A percentile compares a stretch with the other conserved stretches of the same genome.
Conservation (phyloP, 441 rosid genomes). For the Bruguiera hainesii region DNA sequence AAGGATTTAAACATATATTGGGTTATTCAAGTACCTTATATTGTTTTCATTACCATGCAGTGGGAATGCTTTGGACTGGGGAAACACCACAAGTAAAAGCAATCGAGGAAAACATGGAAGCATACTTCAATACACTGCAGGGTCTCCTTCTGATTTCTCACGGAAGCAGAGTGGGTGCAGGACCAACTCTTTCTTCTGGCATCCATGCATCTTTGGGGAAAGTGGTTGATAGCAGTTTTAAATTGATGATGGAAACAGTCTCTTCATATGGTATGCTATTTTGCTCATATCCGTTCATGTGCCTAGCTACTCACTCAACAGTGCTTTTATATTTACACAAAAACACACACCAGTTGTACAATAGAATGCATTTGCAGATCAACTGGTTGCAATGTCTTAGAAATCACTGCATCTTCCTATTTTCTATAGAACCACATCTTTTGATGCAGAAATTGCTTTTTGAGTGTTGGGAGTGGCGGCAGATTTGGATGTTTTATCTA, state of each 20-base stretch:
- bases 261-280: constrained; percentile 50
- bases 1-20: too few species aligned
- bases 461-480: too few species aligned
- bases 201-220: constrained; percentile 62
- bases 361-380: not conserved
- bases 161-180: constrained; percentile 78
- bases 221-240: constrained; percentile 82
- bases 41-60: constrained; percentile 30
- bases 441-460: not conserved
- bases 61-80: constrained; percentile 92
- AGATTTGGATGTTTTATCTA: too few species aligned
- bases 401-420: not conserved
- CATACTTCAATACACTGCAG: constrained; percentile 71
- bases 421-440: not conserved
- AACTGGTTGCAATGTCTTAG: not conserved
- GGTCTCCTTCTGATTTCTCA: constrained; percentile 79
- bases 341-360: not conserved
- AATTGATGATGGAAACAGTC: constrained; percentile 72
- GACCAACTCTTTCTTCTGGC: constrained; percentile 67
- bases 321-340: not conserved
- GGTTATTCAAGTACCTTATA: constrained; percentile 3
- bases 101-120: constrained; percentile 62
- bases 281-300: not conserved
- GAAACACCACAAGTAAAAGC: constrained; percentile 64
- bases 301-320: not conserved